These are phyloP conservation scores for Penicillium soppii DNA, from an alignment of 495 filamentous ascomycete genomes.

Conservation along the genomic window DNA sequence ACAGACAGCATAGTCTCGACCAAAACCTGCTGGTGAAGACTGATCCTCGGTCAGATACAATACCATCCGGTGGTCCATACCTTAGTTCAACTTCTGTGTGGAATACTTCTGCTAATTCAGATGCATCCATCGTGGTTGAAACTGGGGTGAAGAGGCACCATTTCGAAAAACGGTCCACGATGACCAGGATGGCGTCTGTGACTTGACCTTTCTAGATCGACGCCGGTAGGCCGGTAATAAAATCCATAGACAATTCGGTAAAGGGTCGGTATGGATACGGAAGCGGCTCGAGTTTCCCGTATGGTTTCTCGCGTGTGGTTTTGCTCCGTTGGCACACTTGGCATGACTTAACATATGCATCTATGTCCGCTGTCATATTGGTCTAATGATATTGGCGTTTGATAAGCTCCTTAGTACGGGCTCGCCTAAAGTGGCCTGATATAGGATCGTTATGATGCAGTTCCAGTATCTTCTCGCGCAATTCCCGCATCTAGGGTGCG, in stretches of 20 bases:
- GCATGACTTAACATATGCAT: slow-evolving; percentile 15
- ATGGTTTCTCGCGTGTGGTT: slow-evolving; percentile 7
- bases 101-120: slow-evolving; percentile 7
- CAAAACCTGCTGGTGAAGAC: slow-evolving; percentile 15
- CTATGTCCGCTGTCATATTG: background rate
- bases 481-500: no score
- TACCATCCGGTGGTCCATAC: slow-evolving; percentile 2
- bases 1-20: slow-evolving; percentile 4
- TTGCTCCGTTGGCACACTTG: slow-evolving; percentile 13
- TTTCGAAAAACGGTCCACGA: slow-evolving; percentile 8
- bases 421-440: background rate
- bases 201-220: background rate
- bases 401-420: background rate
- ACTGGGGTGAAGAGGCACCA: background rate
- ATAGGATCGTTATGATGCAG: background rate
- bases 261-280: background rate
- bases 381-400: background rate
- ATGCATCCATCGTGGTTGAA: background rate
- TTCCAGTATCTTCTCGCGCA: background rate
- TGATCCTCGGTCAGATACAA: slow-evolving; percentile 12
- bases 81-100: slow-evolving; percentile 9
- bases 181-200: background rate
- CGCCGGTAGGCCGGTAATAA: background rate
- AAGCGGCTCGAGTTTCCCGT: slow-evolving; percentile 15
- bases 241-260: background rate